These are phyloP conservation scores for Radiomyces spectabilis DNA, from an alignment of 192 early-diverging fungal genomes.

Conservation along the genomic window DNA sequence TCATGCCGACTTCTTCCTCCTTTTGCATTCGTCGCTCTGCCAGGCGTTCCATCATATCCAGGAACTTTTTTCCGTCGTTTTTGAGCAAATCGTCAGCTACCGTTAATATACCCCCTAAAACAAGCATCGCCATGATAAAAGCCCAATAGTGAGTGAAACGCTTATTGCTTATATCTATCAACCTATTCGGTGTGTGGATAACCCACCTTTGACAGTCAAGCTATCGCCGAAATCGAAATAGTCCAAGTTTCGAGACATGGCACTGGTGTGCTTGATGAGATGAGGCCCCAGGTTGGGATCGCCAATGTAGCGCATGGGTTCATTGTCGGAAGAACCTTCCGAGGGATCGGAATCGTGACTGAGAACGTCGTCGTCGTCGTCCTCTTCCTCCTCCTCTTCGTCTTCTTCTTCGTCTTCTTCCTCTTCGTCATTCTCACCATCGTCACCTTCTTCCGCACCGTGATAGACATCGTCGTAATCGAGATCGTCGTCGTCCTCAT, in stretches of 20 bases:
- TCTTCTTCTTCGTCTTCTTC: slow-evolving; percentile 41
- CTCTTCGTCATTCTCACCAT: slow-evolving; percentile 50
- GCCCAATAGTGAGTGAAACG: too few relatives aligned
- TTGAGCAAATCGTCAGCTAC: slow-evolving; percentile 87
- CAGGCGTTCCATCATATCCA: slow-evolving; percentile 94
- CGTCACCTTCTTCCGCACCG: slow-evolving; percentile 45
- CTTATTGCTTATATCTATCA: too few relatives aligned
- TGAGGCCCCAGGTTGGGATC: not conserved
- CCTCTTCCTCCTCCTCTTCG: slow-evolving; percentile 7
- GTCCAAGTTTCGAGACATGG: not conserved
- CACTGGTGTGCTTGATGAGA: too few relatives aligned
- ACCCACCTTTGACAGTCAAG: slow-evolving; percentile 70
- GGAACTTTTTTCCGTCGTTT: slow-evolving; percentile 91
- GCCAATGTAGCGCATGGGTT: not conserved
- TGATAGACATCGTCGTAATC: slow-evolving; percentile 35
- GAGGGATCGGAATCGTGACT: slow-evolving; percentile 4
- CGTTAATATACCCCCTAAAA: slow-evolving; percentile 49
- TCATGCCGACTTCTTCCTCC: slow-evolving; percentile 46
- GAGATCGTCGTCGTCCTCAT: not conserved
- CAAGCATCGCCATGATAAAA: too few relatives aligned
- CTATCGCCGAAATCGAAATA: slow-evolving; percentile 67
- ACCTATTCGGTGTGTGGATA: not conserved
- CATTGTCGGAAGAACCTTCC: not conserved
- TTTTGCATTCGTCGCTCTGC: slow-evolving; percentile 85
- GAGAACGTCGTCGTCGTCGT: slow-evolving; percentile 1